Base-by-base conservation (phyloP, 2,329 filamentous ascomycete genomes). In the Ramularia endophylla region DNA sequence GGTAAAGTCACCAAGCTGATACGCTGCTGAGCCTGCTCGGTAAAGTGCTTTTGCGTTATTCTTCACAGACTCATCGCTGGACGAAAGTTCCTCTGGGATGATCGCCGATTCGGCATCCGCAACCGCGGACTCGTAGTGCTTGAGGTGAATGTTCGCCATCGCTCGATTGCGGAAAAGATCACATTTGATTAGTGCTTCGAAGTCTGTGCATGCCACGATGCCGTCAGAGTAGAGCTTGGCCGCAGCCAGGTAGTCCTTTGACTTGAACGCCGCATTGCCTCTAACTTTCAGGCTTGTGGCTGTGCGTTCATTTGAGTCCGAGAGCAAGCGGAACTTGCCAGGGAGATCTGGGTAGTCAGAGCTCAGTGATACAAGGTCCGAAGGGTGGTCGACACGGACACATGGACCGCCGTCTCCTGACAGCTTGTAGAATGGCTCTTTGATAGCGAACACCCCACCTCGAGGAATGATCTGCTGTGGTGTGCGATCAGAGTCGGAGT, bases 341-440 rank as follows among this genome's bases (percentile, higher is more conserved):
- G 50, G 44, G n/a, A 51, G 35, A 1, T 36, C 17, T 11, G 17
- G 28, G 27, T 52, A 33, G 12, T 35, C 16, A n/a, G 46, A 28
- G 3, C 22, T 12, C 3, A 58, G 38, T 1, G 37, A 19, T 3
- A 57, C 31, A 18, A 59, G 17, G 34, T 59, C 56, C 3, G 50
- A 52, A 1, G 56, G 54, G 28, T 60, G 57, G 40, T 58, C 52
- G n/a, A 60, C 51, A 4, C 52, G 47, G 5, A 60, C 29, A 8
- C 30, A 27, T 8, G 27, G 41, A 13, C 36, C 43, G 2, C 42
- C 52, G 37, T 50, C 39, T 2, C 27, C 32, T 2, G 42, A 35
- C 2, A 43, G 31, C n/a, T 47, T 52, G 44, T 50, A 56, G 38
- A 48, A 58, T 8, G 57, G 57, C 33, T 59, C 51, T 34, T 57